Evolutionary conservation across 352 stramenopile genomes (phyloP).

Genomic region (Globisporangium heterothallicum): DNA sequence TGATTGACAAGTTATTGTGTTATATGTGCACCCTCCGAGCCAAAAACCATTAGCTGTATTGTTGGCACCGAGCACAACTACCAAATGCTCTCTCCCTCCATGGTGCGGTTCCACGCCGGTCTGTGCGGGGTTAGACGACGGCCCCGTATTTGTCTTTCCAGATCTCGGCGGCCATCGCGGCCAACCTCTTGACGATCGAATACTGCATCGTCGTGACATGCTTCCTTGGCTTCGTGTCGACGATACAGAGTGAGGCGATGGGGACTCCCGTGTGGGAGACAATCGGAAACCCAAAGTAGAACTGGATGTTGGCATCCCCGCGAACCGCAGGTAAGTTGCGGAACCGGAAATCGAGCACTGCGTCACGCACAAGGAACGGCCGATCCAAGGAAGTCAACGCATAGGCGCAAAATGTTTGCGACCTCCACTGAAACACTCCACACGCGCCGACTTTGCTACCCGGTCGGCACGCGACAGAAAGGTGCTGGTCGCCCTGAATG

Average conservation of each 20-base stretch:
- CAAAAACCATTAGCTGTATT: no score
- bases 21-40: no score
- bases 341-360: slow-evolving; percentile 46
- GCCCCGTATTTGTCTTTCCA: slow-evolving; percentile 5
- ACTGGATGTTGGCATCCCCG: slow-evolving; percentile 23
- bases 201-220: slow-evolving; percentile 62
- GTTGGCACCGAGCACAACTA: no score
- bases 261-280: slow-evolving; percentile 11
- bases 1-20: no score
- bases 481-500: slow-evolving; percentile 26
- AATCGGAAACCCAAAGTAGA: slow-evolving; percentile 48
- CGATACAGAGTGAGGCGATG: slow-evolving; percentile 39
- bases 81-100: no score
- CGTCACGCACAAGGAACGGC: slow-evolving; percentile 45
- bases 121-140: background rate
- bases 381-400: slow-evolving; percentile 17
- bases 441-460: background rate
- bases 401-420: slow-evolving; percentile 35
- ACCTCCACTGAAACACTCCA: slow-evolving; percentile 14
- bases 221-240: slow-evolving; percentile 38
- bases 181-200: slow-evolving; percentile 37
- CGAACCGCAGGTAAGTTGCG: slow-evolving; percentile 33
- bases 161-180: slow-evolving; percentile 17
- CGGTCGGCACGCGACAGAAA: slow-evolving; percentile 14
- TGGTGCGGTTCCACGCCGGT: no score